phyloP scores from a whole-genome alignment of 2,329 filamentous ascomycete genomes.

The Teratosphaeria pseudoeucalypti region DNA sequence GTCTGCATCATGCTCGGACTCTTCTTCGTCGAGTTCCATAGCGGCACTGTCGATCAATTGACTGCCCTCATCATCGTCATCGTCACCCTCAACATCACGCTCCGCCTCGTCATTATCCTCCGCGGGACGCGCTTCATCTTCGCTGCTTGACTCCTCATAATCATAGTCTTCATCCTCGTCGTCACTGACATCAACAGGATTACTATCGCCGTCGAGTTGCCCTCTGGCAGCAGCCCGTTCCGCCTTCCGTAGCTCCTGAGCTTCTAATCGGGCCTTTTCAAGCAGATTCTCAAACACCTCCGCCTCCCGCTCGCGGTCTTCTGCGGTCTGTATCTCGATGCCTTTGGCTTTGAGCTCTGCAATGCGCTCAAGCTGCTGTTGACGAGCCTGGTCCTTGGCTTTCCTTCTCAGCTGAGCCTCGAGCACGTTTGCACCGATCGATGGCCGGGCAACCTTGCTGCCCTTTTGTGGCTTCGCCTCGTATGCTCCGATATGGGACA shows the following conservation, averaged over 20 bases:
- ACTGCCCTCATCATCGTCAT: slow-evolving; percentile 24
- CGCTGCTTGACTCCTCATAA: slow-evolving; percentile 29
- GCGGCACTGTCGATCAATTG: slow-evolving; percentile 24
- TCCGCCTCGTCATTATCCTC: slow-evolving; percentile 20
- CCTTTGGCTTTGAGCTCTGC: slow-evolving; percentile 70
- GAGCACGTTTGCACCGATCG: slow-evolving; percentile 61
- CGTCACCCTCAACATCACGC: slow-evolving; percentile 9
- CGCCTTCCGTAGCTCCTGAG: slow-evolving; percentile 62
- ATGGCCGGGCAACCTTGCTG: slow-evolving; percentile 46
- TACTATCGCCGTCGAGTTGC: slow-evolving; percentile 44
- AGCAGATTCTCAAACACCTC: slow-evolving; percentile 80
- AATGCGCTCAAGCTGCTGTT: slow-evolving; percentile 67
- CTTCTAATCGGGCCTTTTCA: slow-evolving; percentile 72
- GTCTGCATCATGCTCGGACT: slow-evolving; percentile 20
- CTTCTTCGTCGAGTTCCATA: slow-evolving; percentile 25
- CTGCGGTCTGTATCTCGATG: slow-evolving; percentile 68
- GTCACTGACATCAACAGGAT: slow-evolving; percentile 28
- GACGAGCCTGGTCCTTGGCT: slow-evolving; percentile 68
- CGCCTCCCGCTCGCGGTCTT: slow-evolving; percentile 75
- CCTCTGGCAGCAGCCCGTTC: slow-evolving; percentile 67
- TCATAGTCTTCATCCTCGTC: slow-evolving; percentile 48
- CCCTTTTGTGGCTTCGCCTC: slow-evolving; percentile 33
- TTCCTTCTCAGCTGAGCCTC: slow-evolving; percentile 57
- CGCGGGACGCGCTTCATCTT: slow-evolving; percentile 29
- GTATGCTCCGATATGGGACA: slow-evolving; percentile 22